Evolutionary conservation across 1,284 basidiomycete genomes (phyloP).

Genomic region (Takashimella koratensis): DNA sequence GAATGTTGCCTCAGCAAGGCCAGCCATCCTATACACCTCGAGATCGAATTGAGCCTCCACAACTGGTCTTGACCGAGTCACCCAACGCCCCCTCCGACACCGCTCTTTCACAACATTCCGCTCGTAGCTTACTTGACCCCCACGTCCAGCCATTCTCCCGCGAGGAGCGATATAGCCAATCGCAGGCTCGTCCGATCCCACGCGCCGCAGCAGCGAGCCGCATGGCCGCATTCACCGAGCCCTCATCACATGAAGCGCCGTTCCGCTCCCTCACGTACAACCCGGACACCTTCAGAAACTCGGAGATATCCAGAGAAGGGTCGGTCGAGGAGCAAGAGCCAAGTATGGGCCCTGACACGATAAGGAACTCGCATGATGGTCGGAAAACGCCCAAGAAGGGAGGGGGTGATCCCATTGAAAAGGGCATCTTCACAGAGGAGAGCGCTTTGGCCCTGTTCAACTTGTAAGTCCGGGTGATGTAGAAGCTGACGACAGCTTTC

Average conservation of each 20-base stretch:
- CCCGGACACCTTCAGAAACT: slow-evolving; percentile 20
- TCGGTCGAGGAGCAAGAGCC: background rate
- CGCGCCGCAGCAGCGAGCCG: slow-evolving; percentile 7
- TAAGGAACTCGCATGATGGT: background rate
- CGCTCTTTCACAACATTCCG: background rate
- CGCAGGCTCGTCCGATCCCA: slow-evolving; percentile 21
- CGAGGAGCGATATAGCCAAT: background rate
- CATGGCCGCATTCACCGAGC: slow-evolving; percentile 24
- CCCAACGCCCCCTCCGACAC: slow-evolving; percentile 4
- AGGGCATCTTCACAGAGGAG: slow-evolving; percentile 12
- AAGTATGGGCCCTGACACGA: background rate
- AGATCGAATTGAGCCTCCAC: background rate
- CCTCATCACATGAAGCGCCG: slow-evolving; percentile 20
- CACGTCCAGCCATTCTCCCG: background rate
- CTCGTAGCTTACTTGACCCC: background rate
- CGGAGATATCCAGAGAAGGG: slow-evolving; percentile 10
- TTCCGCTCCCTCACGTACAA: slow-evolving; percentile 18
- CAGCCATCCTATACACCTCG: too few relatives aligned
- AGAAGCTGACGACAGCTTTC: slow-evolving; percentile 15
- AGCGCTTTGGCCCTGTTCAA: slow-evolving; percentile 14
- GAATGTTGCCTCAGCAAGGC: background rate
- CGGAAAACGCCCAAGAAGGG: slow-evolving; percentile 15
- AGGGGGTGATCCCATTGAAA: slow-evolving; percentile 18
- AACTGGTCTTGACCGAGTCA: slow-evolving; percentile 1
- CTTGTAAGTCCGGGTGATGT: slow-evolving; percentile 13